Base-by-base conservation (phyloP, 2,329 filamentous ascomycete species). In the Penicillium digitatum region DNA sequence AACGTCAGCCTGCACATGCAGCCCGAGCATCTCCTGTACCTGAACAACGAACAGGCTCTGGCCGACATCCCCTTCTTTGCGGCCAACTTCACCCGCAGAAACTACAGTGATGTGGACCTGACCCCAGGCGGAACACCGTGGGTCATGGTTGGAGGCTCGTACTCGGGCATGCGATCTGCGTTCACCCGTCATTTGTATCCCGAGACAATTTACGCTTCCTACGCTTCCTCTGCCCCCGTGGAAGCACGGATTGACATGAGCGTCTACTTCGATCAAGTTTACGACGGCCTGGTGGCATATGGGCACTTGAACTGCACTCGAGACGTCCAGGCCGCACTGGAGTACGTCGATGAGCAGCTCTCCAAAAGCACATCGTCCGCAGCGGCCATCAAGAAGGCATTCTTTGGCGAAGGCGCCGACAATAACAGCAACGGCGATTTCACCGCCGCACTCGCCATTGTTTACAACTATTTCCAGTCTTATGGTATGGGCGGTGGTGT, bases 221-320 rank as follows among this genome's bases (percentile, higher is more conserved):
- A 62, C 57, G 68, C 75, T 2, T 75, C 75, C 0, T 76, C 74
- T 1, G 74, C 75, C 8, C 75, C 76, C 0, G 74, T 80, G 0
- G 68, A 83, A 60, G 78, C 79, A 3, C 69, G 66, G 5, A 61
- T 77, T n/a, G 73, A 81, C 54, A 79, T 81, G 75, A 75, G 73
- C n/a, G 66, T 74, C 22, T 82, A 81, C 62, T 81, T 72, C 49
- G 78, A 81, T 22, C 76, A 79, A 35, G 65, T 82, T 2, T 77
- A 77, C 59, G 72, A 71, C 11, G 78, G 77, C 3, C 71, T 82
- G 68, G 71, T 75, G 5, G 72, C 71, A 6, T 80, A 81, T 53
- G 81, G 80, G 55, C 72, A 75, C 34, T 69, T 69, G 3, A 81
- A 81, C 62, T 83, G 81, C 66, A 75, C 77, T 12, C 69, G 70